A percentile compares a stretch with the other conserved stretches of the same genome.
Evolutionary conservation across 352 stramenopile genomes (phyloP).

Genomic region (Phytophthora parvispora): DNA sequence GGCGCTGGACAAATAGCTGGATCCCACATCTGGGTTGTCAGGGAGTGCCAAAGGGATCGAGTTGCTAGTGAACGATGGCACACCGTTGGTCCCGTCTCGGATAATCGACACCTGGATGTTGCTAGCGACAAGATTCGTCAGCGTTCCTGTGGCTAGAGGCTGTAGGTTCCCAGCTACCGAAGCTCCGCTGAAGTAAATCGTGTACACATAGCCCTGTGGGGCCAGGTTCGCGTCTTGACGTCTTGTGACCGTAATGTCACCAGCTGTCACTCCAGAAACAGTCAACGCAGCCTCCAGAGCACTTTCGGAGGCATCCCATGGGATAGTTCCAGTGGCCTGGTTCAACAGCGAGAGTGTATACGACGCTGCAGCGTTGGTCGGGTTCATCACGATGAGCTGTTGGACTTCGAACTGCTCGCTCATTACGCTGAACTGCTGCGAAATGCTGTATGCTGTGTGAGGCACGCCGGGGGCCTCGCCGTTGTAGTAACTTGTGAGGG

Average conservation of each 20-base stretch:
- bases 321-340: conserved; percentile 44
- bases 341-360: conserved; percentile 54
- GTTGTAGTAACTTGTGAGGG: conserved; percentile 56
- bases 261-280: conserved; percentile 10
- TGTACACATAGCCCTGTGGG: conserved; percentile 77
- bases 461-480: conserved; percentile 51
- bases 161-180: conserved; percentile 51
- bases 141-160: conserved; percentile 24
- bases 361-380: conserved; percentile 19
- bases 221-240: conserved; percentile 47
- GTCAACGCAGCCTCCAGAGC: conserved; percentile 49
- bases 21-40: conserved; percentile 24
- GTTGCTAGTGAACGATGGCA: conserved; percentile 37
- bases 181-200: conserved; percentile 75
- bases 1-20: conserved; percentile 48
- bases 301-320: conserved; percentile 68
- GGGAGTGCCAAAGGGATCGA: conserved; percentile 65
- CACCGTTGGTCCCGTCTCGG: conserved; percentile 39
- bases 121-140: conserved; percentile 37
- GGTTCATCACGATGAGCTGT: conserved; percentile 62
- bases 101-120: conserved; percentile 44
- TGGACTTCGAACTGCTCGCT: conserved; percentile 80
- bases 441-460: conserved; percentile 67
- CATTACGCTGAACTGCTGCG: conserved; percentile 78
- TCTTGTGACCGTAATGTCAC: conserved; percentile 67